Evolutionary conservation across 495 filamentous ascomycete genomes (phyloP).

Genomic region (Beverwykella pulmonaria): DNA sequence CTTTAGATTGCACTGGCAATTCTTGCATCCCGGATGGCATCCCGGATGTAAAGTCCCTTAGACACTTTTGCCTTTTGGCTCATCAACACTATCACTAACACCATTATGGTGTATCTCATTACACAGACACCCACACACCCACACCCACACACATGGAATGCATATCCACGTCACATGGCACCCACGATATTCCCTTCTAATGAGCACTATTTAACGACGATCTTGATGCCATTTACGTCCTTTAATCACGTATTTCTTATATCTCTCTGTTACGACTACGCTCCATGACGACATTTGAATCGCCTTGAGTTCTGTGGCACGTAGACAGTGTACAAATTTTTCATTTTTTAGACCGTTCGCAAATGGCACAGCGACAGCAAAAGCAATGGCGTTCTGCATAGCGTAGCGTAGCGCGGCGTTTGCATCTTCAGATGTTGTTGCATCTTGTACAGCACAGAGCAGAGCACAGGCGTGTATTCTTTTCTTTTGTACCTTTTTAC

Average conservation of each 20-base stretch:
- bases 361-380: neutral
- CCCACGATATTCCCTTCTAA: slow-evolving; percentile 16
- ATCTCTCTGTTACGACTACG: slow-evolving; percentile 10
- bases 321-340: slow-evolving; percentile 23
- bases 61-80: neutral
- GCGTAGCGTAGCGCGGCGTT: slow-evolving; percentile 31
- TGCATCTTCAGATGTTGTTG: slow-evolving; percentile 5
- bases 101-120: neutral
- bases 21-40: slow-evolving; percentile 29
- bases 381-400: slow-evolving; percentile 15
- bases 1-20: slow-evolving; percentile 29
- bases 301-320: slow-evolving; percentile 3
- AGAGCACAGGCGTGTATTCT: neutral
- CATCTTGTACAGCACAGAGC: slow-evolving; percentile 5
- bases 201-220: slow-evolving; percentile 7
- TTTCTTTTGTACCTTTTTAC: slow-evolving; percentile 2
- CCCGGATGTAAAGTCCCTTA: too few species aligned
- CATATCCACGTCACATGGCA: neutral
- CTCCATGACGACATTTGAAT: slow-evolving; percentile 3
- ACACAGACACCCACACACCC: neutral
- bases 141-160: too few species aligned
- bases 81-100: neutral
- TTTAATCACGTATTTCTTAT: slow-evolving; percentile 28
- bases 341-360: slow-evolving; percentile 3
- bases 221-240: slow-evolving; percentile 17